A percentile compares a stretch with the other conserved stretches of the same genome.
These are phyloP conservation scores for Venturia aucupariae DNA, from an alignment of 2,329 filamentous ascomycete genomes.

Conservation along the genomic window DNA sequence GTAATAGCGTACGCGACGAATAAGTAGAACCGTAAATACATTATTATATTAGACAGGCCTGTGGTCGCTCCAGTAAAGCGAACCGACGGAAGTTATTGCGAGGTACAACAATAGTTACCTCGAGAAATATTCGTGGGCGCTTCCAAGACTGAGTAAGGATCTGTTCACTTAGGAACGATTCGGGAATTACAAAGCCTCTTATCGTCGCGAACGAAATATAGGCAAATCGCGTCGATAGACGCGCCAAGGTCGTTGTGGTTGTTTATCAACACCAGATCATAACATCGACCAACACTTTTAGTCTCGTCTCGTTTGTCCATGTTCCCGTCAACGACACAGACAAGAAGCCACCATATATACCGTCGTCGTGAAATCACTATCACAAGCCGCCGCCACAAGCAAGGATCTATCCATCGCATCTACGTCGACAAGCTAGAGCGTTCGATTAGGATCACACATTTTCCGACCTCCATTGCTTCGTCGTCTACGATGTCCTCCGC, in stretches of 20 bases:
- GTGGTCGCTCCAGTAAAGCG: neutral
- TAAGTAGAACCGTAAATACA: too few species aligned
- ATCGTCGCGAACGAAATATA: neutral
- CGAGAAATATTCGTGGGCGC: too few species aligned
- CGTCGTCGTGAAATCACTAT: neutral
- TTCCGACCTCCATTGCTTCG: neutral
- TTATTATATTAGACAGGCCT: too few species aligned
- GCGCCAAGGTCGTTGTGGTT: neutral
- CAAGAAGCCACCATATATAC: neutral
- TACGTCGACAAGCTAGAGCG: neutral
- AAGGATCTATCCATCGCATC: neutral
- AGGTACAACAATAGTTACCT: too few species aligned
- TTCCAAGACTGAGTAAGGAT: too few species aligned
- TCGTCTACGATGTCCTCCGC: neutral
- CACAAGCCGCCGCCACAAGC: neutral
- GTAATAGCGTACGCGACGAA: too few species aligned
- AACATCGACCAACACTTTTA: neutral
- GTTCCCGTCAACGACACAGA: neutral
- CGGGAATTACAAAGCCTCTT: neutral
- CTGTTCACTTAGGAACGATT: neutral
- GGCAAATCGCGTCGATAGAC: neutral
- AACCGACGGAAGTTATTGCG: neutral
- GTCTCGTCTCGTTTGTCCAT: neutral
- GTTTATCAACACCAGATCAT: neutral
- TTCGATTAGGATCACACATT: neutral